Conservation (phyloP, 2,329 filamentous ascomycete species). For the Neopestalotiopsis sp. region DNA sequence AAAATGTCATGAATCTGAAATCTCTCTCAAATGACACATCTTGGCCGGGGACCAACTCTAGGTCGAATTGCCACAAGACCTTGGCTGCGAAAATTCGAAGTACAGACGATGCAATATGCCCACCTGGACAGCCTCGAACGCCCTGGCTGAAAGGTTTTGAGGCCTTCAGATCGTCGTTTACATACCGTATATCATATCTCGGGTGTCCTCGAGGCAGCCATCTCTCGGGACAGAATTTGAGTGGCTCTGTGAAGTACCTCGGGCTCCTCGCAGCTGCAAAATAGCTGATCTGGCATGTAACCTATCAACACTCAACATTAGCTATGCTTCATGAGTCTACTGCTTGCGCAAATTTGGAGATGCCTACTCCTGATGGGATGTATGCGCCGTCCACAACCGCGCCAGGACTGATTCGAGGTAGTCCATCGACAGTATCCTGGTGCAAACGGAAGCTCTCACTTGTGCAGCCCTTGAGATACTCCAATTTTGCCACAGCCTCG, state of each 20-base stretch:
- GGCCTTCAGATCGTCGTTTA: slow-evolving; percentile 14
- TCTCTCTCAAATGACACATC: slow-evolving; percentile 21
- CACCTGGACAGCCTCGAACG: slow-evolving; percentile 21
- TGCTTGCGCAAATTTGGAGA: slow-evolving; percentile 6
- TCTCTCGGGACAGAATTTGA: slow-evolving; percentile 22
- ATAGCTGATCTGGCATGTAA: slow-evolving; percentile 15
- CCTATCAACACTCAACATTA: slow-evolving; percentile 1
- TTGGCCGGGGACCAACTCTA: slow-evolving; percentile 18
- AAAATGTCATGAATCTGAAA: slow-evolving; percentile 22
- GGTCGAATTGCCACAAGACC: slow-evolving; percentile 18
- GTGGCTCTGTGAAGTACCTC: slow-evolving; percentile 19
- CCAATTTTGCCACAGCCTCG: slow-evolving; percentile 28
- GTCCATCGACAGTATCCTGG: slow-evolving; percentile 31
- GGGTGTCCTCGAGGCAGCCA: slow-evolving; percentile 20
- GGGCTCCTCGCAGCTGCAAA: slow-evolving; percentile 16
- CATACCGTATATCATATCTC: slow-evolving; percentile 19
- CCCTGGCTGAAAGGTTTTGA: slow-evolving; percentile 26
- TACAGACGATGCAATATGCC: slow-evolving; percentile 17
- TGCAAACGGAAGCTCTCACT: slow-evolving; percentile 40
- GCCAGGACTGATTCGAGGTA: slow-evolving; percentile 29
- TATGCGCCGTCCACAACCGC: slow-evolving; percentile 29
- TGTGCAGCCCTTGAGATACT: slow-evolving; percentile 41
- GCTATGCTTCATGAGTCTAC: not conserved
- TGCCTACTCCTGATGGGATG: slow-evolving; percentile 30
- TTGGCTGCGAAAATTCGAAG: slow-evolving; percentile 20